Evolutionary conservation across 1,284 basidiomycete genomes (phyloP).

Genomic region (Crocinoboletus sp.): DNA sequence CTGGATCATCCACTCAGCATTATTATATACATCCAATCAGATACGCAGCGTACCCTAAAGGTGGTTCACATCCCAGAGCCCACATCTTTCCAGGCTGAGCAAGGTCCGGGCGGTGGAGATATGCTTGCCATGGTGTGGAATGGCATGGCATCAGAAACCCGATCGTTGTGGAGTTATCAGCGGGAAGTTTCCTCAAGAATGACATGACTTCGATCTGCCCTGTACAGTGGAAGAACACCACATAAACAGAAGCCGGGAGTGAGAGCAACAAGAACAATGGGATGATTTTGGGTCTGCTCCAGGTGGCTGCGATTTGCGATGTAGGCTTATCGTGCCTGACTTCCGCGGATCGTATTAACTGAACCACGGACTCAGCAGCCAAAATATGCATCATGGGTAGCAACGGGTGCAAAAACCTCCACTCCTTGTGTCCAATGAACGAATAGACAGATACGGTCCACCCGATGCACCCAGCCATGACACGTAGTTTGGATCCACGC

Average conservation of each 20-base stretch:
- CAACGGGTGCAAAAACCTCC: constrained; percentile 93
- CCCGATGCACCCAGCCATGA: constrained; percentile 48
- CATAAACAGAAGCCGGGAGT: constrained; percentile 61
- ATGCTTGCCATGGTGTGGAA: constrained; percentile 93
- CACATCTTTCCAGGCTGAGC: constrained; percentile 55
- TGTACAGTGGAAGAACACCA: constrained; percentile 67
- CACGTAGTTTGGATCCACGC: constrained; percentile 32
- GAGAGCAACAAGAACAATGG: constrained; percentile 49
- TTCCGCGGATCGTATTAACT: constrained; percentile 31
- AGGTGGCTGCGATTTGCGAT: constrained; percentile 10
- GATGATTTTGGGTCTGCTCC: constrained; percentile 13
- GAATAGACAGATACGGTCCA: constrained; percentile 79
- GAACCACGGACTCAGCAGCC: constrained; percentile 67
- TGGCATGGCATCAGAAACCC: constrained; percentile 97
- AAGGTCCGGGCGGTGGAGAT: constrained; percentile 71
- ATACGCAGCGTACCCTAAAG: constrained; percentile 55
- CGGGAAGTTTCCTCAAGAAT: constrained; percentile 52
- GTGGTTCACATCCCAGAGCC: constrained; percentile 91
- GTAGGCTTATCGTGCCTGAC: background rate
- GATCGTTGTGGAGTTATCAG: constrained; percentile 51
- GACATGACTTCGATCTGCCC: constrained; percentile 75
- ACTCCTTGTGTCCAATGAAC: constrained; percentile 88
- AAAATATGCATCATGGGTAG: constrained; percentile 84
- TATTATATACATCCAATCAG: background rate
- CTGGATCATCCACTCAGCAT: constrained; percentile 33